Evolutionary conservation across 1,284 basidiomycete species (phyloP).

Genomic region (Volvariella volvacea): DNA sequence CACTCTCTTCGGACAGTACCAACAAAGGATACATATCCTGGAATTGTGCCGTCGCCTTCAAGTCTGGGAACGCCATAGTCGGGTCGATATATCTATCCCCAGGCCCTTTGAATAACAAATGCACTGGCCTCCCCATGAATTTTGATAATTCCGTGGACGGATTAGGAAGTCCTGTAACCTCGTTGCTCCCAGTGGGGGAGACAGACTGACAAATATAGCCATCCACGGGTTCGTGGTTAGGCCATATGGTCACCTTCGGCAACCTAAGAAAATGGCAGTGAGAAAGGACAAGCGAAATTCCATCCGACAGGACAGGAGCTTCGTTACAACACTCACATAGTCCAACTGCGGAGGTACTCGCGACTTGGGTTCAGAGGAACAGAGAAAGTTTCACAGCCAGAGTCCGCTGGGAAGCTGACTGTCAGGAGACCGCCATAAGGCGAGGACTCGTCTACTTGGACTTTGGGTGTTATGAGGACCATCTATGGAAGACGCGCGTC

Average conservation of each 20-base stretch:
- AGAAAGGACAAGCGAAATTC: background rate
- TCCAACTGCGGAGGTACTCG: slow-evolving; percentile 44
- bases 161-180: slow-evolving; percentile 15
- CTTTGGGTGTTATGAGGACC: slow-evolving; percentile 55
- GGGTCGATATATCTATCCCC: slow-evolving; percentile 41
- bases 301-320: background rate
- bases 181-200: slow-evolving; percentile 9
- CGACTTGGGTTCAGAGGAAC: slow-evolving; percentile 51
- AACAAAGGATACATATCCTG: slow-evolving; percentile 71
- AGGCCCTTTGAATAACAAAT: slow-evolving; percentile 62
- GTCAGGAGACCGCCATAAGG: slow-evolving; percentile 41
- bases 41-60: slow-evolving; percentile 49
- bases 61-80: slow-evolving; percentile 46
- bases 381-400: slow-evolving; percentile 45
- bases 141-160: slow-evolving; percentile 49
- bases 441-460: slow-evolving; percentile 38
- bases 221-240: slow-evolving; percentile 37
- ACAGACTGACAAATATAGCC: slow-evolving; percentile 54
- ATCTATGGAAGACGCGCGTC: slow-evolving; percentile 34
- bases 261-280: slow-evolving; percentile 29
- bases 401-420: slow-evolving; percentile 52
- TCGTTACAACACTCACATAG: slow-evolving; percentile 34
- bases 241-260: slow-evolving; percentile 46
- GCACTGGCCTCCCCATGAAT: slow-evolving; percentile 53
- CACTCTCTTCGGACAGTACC: slow-evolving; percentile 59